These are phyloP conservation scores for Polytrichum formosum DNA, from an alignment of 225 moss, liverwort and hornwort genomes.

Conservation along the genomic window DNA sequence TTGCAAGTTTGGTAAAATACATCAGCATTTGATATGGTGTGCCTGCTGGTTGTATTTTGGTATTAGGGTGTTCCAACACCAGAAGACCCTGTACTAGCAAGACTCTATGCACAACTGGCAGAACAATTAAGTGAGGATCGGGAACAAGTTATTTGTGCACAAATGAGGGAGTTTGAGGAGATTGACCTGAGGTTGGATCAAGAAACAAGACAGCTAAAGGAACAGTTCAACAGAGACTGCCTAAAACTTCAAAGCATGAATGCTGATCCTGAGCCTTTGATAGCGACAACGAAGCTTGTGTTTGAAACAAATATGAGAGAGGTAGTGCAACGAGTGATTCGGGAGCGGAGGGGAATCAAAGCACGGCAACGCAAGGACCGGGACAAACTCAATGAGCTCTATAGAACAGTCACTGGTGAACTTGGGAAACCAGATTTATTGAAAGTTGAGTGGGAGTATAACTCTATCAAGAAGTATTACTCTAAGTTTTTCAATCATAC, in stretches of 20 bases:
- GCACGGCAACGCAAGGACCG: slow-evolving; percentile 37
- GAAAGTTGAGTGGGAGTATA: slow-evolving; percentile 27
- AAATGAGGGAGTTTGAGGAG: slow-evolving; percentile 21
- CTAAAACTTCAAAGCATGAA: slow-evolving; percentile 9
- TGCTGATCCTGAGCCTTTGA: neutral
- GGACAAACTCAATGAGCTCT: slow-evolving; percentile 30
- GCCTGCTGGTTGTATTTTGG: too few species aligned
- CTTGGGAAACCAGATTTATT: slow-evolving; percentile 12
- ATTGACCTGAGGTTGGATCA: slow-evolving; percentile 5
- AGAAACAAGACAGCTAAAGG: slow-evolving; percentile 19
- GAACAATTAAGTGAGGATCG: slow-evolving; percentile 5
- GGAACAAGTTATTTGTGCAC: slow-evolving; percentile 17
- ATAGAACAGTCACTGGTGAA: neutral
- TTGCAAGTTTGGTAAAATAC: too few species aligned
- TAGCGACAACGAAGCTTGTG: slow-evolving; percentile 1
- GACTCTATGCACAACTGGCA: neutral
- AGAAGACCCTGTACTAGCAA: too few species aligned
- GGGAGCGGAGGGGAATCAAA: slow-evolving; percentile 15
- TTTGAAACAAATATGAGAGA: slow-evolving; percentile 3
- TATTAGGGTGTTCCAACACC: too few species aligned
- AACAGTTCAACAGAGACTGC: slow-evolving; percentile 10
- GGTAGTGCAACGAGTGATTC: slow-evolving; percentile 1
- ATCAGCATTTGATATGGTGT: too few species aligned
- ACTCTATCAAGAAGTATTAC: slow-evolving; percentile 27
- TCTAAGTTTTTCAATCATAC: neutral